Conservation (phyloP, 495 filamentous ascomycete genomes). For the Trichoderma asperelloides region DNA sequence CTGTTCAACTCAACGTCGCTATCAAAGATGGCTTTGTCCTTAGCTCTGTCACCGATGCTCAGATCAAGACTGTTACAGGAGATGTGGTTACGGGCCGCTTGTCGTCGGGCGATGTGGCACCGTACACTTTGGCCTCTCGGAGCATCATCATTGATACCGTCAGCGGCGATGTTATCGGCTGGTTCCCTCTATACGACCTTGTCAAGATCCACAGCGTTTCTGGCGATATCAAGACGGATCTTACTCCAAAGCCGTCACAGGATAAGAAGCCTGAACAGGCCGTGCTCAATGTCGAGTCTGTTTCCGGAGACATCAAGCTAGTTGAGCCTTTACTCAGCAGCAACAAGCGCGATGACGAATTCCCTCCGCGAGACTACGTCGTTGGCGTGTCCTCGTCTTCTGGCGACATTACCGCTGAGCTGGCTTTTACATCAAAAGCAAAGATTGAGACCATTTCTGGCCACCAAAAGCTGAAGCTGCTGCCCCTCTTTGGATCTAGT, state of each 20-base stretch:
- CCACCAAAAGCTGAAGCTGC: slow-evolving; percentile 20
- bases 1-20: slow-evolving; percentile 29
- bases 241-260: slow-evolving; percentile 26
- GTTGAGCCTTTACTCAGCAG: slow-evolving; percentile 23
- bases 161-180: slow-evolving; percentile 27
- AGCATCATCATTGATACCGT: slow-evolving; percentile 26
- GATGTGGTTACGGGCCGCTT: slow-evolving; percentile 14
- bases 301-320: slow-evolving; percentile 28
- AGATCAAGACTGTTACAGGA: slow-evolving; percentile 21
- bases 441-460: slow-evolving; percentile 22
- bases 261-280: slow-evolving; percentile 22
- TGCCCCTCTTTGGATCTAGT: slow-evolving; percentile 26
- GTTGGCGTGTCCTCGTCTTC: slow-evolving; percentile 29
- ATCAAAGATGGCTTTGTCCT: slow-evolving; percentile 32
- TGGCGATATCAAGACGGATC: slow-evolving; percentile 26
- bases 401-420: slow-evolving; percentile 21
- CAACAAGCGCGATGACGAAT: neutral
- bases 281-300: slow-evolving; percentile 22
- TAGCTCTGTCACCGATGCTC: slow-evolving; percentile 17
- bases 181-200: slow-evolving; percentile 36
- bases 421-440: slow-evolving; percentile 22
- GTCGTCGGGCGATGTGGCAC: slow-evolving; percentile 10
- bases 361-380: slow-evolving; percentile 35
- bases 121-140: slow-evolving; percentile 23
- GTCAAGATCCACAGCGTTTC: slow-evolving; percentile 28